A percentile compares a stretch with the other conserved stretches of the same genome.
phyloP scores from a whole-genome alignment of 176 grass and related monocot species.

The Pharus latifolius region DNA sequence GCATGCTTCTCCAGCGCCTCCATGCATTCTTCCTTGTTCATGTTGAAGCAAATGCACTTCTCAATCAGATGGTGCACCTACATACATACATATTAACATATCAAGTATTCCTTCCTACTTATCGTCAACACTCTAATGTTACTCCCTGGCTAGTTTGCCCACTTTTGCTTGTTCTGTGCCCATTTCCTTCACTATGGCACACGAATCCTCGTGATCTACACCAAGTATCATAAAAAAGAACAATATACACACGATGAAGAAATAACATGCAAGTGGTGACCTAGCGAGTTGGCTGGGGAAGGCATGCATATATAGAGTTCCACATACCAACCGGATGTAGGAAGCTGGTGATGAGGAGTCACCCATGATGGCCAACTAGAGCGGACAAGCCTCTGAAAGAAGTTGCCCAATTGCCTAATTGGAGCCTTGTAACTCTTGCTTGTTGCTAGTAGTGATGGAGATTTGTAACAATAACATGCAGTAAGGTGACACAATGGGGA shows the following conservation, averaged over 20 bases:
- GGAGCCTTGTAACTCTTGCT: too few species aligned
- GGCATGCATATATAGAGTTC: too few species aligned
- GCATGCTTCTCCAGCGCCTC: constrained; percentile 64
- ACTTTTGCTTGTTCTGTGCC: too few species aligned
- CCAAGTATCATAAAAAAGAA: too few species aligned
- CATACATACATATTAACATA: not conserved
- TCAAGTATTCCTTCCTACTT: not conserved
- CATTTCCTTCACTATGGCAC: too few species aligned
- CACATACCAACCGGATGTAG: constrained; percentile 55
- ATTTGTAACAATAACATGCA: too few species aligned
- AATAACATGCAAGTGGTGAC: too few species aligned
- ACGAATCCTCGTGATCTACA: too few species aligned
- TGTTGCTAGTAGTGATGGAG: too few species aligned
- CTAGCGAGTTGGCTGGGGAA: too few species aligned
- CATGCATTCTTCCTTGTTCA: constrained; percentile 70
- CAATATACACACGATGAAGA: too few species aligned
- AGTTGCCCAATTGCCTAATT: too few species aligned
- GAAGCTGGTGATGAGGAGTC: constrained; percentile 42
- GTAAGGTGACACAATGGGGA: not conserved
- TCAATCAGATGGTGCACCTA: constrained; percentile 86
- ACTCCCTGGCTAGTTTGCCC: not conserved
- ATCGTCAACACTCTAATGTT: not conserved
- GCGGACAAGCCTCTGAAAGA: not conserved
- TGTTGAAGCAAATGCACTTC: constrained; percentile 58
- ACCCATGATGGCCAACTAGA: constrained; percentile 13